These are phyloP conservation scores for Erodium moschatum DNA, from an alignment of 441 rosid genomes.

Conservation along the genomic window DNA sequence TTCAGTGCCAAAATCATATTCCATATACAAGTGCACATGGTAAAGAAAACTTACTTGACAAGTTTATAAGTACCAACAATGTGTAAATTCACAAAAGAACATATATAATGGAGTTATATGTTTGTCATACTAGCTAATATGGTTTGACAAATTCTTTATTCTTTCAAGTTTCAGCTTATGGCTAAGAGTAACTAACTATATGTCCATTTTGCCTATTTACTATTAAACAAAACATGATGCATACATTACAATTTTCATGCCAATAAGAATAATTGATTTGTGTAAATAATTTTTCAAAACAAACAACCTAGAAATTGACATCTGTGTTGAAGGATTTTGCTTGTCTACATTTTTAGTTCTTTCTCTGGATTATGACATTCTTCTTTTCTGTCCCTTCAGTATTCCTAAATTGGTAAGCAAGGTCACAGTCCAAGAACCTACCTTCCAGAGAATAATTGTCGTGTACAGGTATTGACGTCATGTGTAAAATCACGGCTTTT, in stretches of 20 bases:
- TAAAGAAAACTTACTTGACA: background rate
- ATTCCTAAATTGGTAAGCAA: conserved; percentile 51
- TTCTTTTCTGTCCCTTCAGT: conserved; percentile 35
- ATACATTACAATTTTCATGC: background rate
- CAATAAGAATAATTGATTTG: too few species aligned
- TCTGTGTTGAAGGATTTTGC: background rate
- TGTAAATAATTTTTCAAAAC: background rate
- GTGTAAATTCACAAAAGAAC: background rate
- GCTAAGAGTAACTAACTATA: background rate
- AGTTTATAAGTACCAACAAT: background rate
- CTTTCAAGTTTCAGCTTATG: background rate
- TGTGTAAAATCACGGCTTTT: too few species aligned
- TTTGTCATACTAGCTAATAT: background rate
- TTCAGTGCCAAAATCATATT: background rate
- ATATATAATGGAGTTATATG: background rate
- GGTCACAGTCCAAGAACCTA: conserved; percentile 86
- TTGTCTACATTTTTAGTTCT: conserved; percentile 11
- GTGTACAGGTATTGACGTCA: conserved; percentile 57
- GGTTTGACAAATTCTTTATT: background rate
- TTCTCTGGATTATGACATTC: conserved; percentile 12
- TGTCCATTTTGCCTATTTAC: background rate
- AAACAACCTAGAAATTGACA: background rate
- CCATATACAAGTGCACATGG: background rate
- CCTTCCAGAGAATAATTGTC: conserved; percentile 89
- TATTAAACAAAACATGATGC: background rate